Conservation (phyloP, 1,284 basidiomycete species). For the Leccinum glutinopallens region DNA sequence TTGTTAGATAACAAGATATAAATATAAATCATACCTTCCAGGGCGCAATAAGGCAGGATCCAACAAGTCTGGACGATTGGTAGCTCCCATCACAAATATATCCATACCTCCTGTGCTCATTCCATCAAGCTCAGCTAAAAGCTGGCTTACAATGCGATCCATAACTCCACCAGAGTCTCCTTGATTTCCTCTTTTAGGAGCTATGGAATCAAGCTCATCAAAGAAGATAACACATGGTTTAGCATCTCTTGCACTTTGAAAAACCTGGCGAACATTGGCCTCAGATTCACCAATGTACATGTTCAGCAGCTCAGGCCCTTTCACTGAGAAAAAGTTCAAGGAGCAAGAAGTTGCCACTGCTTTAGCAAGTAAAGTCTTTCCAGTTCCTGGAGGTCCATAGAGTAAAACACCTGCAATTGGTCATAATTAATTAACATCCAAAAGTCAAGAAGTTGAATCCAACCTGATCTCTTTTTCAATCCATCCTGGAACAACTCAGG, state of each 20-base stretch:
- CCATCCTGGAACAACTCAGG: conserved; percentile 94
- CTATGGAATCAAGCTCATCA: conserved; percentile 96
- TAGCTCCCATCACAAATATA: conserved; percentile 97
- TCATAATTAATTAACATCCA: conserved; percentile 1
- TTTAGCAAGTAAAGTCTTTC: conserved; percentile 94
- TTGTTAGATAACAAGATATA: neutral
- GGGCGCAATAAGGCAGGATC: conserved; percentile 93
- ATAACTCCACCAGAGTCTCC: conserved; percentile 97
- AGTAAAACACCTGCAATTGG: conserved; percentile 71
- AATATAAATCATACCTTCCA: conserved; percentile 61
- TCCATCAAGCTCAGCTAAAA: conserved; percentile 95
- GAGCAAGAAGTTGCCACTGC: conserved; percentile 93
- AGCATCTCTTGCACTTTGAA: conserved; percentile 89
- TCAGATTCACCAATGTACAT: conserved; percentile 99
- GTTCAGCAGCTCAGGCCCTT: conserved; percentile 94
- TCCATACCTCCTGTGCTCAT: conserved; percentile 70
- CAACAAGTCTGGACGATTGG: conserved; percentile 94
- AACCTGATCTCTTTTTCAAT: conserved; percentile 94
- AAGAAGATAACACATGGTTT: conserved; percentile 96
- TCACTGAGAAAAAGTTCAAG: conserved; percentile 94
- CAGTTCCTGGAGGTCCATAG: conserved; percentile 94
- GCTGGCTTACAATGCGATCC: conserved; percentile 95
- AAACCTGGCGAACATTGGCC: conserved; percentile 91
- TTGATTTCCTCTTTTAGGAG: conserved; percentile 93
- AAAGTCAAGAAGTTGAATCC: neutral